Conservation (phyloP, 345 rosid genomes). For the Corymbia maculata region DNA sequence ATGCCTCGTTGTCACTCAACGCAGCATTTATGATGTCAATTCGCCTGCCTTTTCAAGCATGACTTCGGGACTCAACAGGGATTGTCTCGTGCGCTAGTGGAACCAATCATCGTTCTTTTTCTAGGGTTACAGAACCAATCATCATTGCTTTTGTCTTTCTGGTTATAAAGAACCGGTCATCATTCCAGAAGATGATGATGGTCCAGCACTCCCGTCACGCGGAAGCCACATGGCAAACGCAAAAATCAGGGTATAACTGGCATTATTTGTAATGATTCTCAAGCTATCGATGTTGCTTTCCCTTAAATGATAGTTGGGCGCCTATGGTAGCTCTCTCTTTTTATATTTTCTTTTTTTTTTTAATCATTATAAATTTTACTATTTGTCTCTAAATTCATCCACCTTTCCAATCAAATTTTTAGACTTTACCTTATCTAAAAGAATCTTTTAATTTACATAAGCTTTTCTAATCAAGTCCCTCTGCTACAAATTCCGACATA, state of each 20-base stretch:
- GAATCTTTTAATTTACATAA: not conserved
- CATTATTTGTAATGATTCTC: not conserved
- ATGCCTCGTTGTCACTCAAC: not conserved
- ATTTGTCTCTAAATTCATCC: not conserved
- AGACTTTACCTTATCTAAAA: not conserved
- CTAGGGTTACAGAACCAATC: not conserved
- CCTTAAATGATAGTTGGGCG: not conserved
- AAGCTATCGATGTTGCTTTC: not conserved
- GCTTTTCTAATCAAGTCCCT: not conserved
- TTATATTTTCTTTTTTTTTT: rapidly evolving
- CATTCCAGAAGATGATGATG: not conserved
- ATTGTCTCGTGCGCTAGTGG: not conserved
- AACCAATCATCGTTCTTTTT: not conserved
- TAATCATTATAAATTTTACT: not conserved
- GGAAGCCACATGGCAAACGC: not conserved
- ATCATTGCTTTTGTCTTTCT: not conserved
- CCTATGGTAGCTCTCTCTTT: not conserved
- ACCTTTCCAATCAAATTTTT: not conserved
- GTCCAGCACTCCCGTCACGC: not conserved
- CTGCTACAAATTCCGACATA: not conserved
- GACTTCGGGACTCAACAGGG: not conserved
- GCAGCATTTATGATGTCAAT: not conserved
- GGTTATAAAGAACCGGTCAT: not conserved
- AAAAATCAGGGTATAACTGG: not conserved
- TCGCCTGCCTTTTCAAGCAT: not conserved